Conservation (phyloP, 2,329 filamentous ascomycete species). For the Clarireedia homoeocarpa region DNA sequence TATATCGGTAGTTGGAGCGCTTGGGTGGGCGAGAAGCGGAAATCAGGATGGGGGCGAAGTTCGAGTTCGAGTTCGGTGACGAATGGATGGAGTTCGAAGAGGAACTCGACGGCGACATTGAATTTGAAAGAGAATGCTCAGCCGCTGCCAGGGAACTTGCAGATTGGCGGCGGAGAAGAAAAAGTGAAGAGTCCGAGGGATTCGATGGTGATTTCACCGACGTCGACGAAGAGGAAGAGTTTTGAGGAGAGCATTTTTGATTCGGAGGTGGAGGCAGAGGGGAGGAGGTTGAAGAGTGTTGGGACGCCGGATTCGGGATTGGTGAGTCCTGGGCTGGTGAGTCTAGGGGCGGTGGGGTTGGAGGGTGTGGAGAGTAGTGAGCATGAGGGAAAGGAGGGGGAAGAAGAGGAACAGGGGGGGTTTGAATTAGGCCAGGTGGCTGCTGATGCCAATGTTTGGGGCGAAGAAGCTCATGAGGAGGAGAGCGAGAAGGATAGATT, state of each 20-base stretch:
- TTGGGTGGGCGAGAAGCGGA: conserved; percentile 71
- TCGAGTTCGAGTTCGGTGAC: conserved; percentile 71
- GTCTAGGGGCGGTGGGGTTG: background rate
- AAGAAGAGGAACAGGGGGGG: background rate
- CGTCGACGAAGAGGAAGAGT: conserved; percentile 16
- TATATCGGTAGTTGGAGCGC: conserved; percentile 63
- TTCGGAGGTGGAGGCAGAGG: conserved; percentile 18
- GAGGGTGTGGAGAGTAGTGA: background rate
- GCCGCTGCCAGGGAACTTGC: conserved; percentile 14
- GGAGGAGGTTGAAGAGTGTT: background rate
- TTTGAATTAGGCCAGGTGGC: background rate
- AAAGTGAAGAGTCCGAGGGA: conserved; percentile 24
- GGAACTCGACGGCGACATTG: conserved; percentile 4
- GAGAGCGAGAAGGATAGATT: background rate
- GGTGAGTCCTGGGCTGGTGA: background rate
- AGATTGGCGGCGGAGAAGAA: conserved; percentile 18
- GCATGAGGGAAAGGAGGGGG: background rate
- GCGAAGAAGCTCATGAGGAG: background rate
- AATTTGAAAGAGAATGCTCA: conserved; percentile 19
- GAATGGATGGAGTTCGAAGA: conserved; percentile 35
- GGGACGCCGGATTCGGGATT: background rate
- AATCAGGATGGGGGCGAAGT: conserved; percentile 34
- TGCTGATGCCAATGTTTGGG: background rate
- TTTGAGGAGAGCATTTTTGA: conserved; percentile 29
- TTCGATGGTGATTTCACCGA: background rate